Evolutionary conservation across 495 filamentous ascomycete species (phyloP).

Genomic region (Hypoxylon rickii): DNA sequence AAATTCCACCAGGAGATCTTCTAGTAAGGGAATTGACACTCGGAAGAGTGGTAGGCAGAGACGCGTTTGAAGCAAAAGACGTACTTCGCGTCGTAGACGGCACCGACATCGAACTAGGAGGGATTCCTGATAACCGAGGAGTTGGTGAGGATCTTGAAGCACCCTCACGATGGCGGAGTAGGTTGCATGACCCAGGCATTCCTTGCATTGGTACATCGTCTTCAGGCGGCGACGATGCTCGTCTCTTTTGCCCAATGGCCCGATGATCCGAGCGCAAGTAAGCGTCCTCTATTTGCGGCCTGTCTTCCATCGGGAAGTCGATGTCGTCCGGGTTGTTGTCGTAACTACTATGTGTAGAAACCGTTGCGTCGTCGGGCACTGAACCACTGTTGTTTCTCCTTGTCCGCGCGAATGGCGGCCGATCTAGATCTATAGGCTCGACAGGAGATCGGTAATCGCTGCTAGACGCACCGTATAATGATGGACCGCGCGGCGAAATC

Average conservation of each 20-base stretch:
- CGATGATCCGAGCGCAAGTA: constrained; percentile 45
- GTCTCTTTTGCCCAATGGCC: constrained; percentile 67
- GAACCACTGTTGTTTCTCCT: constrained; percentile 56
- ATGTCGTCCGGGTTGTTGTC: constrained; percentile 64
- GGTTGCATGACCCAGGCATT: constrained; percentile 63
- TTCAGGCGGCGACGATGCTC: constrained; percentile 79
- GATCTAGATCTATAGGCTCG: constrained; percentile 51
- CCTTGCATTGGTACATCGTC: constrained; percentile 68
- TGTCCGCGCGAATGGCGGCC: constrained; percentile 64
- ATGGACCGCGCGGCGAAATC: constrained; percentile 53
- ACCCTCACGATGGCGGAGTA: constrained; percentile 67
- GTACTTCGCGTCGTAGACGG: constrained; percentile 74
- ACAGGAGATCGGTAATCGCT: constrained; percentile 56
- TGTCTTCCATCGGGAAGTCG: constrained; percentile 72
- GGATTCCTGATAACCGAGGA: constrained; percentile 61
- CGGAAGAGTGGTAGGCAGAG: constrained; percentile 70
- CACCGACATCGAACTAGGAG: constrained; percentile 70
- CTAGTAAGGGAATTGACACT: constrained; percentile 74
- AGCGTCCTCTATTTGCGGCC: constrained; percentile 59
- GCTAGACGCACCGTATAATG: constrained; percentile 53
- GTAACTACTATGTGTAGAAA: constrained; percentile 48
- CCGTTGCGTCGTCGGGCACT: constrained; percentile 43
- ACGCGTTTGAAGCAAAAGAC: constrained; percentile 74
- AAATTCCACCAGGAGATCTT: constrained; percentile 73
- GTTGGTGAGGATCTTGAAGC: constrained; percentile 62